Percentiles rank a stretch among this genome's conserved stretches.
Conservation (phyloP, 176 grass and related monocot species). For the Avena eriantha region DNA sequence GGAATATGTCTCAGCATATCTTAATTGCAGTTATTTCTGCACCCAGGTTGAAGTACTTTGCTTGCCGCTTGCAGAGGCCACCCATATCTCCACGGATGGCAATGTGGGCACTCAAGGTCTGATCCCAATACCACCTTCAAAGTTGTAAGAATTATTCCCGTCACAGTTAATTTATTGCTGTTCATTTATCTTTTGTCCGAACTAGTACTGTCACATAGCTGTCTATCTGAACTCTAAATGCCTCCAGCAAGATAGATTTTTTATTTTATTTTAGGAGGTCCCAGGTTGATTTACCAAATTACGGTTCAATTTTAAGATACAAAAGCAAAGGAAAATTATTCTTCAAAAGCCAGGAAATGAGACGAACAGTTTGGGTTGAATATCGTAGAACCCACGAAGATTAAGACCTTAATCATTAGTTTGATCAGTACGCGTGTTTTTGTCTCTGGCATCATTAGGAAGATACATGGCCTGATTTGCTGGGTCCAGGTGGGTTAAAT, state of each 20-base stretch:
- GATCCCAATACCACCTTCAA: constrained; percentile 68
- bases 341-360: background rate
- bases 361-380: background rate
- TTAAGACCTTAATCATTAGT: constrained; percentile 61
- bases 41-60: constrained; percentile 61
- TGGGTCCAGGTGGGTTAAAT: constrained; percentile 62
- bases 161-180: constrained; percentile 38
- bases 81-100: constrained; percentile 51
- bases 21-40: constrained; percentile 48
- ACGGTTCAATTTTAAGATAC: constrained; percentile 12
- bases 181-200: constrained; percentile 42
- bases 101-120: constrained; percentile 74
- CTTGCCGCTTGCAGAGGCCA: constrained; percentile 57
- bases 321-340: constrained; percentile 15
- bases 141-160: constrained; percentile 55
- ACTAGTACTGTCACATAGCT: constrained; percentile 26
- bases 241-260: background rate
- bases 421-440: constrained; percentile 45
- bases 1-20: constrained; percentile 61
- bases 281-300: constrained; percentile 4
- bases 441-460: constrained; percentile 55
- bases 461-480: constrained; percentile 60
- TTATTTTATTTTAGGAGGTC: background rate
- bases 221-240: constrained; percentile 14
- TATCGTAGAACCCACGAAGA: constrained; percentile 30